Base-by-base conservation (phyloP, 2,329 filamentous ascomycete genomes). In the Penicillium brevicompactum region DNA sequence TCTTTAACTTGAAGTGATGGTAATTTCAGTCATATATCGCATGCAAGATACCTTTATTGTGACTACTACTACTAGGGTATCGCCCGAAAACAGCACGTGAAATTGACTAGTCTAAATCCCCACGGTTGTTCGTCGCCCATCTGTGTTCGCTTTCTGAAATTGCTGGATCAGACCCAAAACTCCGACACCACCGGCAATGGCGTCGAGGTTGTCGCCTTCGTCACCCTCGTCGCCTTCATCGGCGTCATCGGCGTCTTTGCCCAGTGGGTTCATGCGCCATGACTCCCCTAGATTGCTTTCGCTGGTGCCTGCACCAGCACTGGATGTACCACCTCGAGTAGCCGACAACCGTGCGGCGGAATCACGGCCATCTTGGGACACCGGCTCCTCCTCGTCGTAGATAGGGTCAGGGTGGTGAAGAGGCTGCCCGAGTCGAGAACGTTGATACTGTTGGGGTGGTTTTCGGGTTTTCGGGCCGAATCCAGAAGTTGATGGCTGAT, bases 141-240 rank as follows among this genome's bases (percentile, higher is more conserved):
- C 72, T 43, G 71, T 70, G 46, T 71, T 73, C 37, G 83, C 84
- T 71, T 84, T 85, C 58, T 86, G 84, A 64, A 88, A 88, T 65
- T 89, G 85, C 67, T 87, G 84, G 53, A 89, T 77, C 61, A 89
- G 70, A 8, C 86, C 86, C 55, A 89, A 70, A 5, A 89, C 86
- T 2, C 86, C 86, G 2, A 78, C 80, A 4, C 80, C 80, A 0
- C 75, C 76, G 27, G 71, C 72, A 30, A 78, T 69, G 8, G 71
- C 75, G 16, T 80, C 76, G 7, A 81, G 77, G 49, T 79, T 76
- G 30, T 80, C 78, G 8, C 73, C 75, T 14, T 78, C 79, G 4
- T 81, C 81, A 3, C 72, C 77, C 22, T 76, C 79, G 4, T 81
- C 81, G 3, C 72, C 77, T 21, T 76, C 78, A 21, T 77, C 73